phyloP scores from a whole-genome alignment of 805 yeast species.

The Citeromyces matritensis region DNA sequence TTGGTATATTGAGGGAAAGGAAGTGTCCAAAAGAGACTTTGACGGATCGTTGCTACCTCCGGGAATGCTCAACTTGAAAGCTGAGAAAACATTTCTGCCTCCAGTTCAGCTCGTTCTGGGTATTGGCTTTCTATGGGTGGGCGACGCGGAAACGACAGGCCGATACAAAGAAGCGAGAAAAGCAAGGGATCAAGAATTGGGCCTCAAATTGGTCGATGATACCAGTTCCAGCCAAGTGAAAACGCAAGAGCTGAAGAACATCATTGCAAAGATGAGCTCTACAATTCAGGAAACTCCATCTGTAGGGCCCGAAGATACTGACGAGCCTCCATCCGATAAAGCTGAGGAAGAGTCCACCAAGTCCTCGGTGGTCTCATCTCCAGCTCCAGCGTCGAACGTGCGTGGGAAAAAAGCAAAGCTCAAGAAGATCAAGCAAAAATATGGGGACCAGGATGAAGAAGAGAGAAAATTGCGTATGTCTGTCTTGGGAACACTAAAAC shows the following conservation, averaged over 20 bases:
- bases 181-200: slow-evolving; percentile 13
- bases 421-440: slow-evolving; percentile 71
- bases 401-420: slow-evolving; percentile 80
- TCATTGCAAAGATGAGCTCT: slow-evolving; percentile 7
- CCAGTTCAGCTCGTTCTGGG: slow-evolving; percentile 87
- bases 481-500: slow-evolving; percentile 72
- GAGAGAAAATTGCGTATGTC: slow-evolving; percentile 66
- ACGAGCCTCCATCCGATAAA: slow-evolving; percentile 2
- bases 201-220: slow-evolving; percentile 12
- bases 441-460: slow-evolving; percentile 85
- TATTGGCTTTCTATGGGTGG: slow-evolving; percentile 65
- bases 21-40: slow-evolving; percentile 55
- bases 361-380: slow-evolving; percentile 5
- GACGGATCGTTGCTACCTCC: slow-evolving; percentile 39
- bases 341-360: slow-evolving; percentile 5
- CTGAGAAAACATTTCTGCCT: slow-evolving; percentile 45
- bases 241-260: slow-evolving; percentile 12
- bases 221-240: slow-evolving; percentile 11
- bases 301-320: slow-evolving; percentile 1
- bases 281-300: neutral
- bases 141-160: slow-evolving; percentile 32
- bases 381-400: slow-evolving; percentile 15
- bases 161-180: slow-evolving; percentile 14
- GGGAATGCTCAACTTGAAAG: slow-evolving; percentile 42
- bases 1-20: slow-evolving; percentile 66